Percentiles rank a stretch among this genome's conserved stretches.
phyloP scores from a whole-genome alignment of 2,329 filamentous ascomycete genomes.

The Aspergillus latus region DNA sequence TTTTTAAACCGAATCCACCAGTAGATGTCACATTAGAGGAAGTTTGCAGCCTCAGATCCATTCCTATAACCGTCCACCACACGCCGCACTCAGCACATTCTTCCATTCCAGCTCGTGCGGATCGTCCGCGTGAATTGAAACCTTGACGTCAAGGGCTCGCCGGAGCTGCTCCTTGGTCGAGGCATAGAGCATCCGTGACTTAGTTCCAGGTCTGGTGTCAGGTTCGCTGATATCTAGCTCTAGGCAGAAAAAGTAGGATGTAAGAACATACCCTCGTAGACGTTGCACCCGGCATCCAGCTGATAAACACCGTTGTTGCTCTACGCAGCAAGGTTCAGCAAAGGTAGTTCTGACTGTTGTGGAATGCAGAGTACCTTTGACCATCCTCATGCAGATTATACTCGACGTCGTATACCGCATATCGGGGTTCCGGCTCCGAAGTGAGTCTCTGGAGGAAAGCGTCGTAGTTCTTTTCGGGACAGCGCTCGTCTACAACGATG shows the following conservation, averaged over 20 bases:
- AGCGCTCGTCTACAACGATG: slow-evolving; percentile 14
- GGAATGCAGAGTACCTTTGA: background rate
- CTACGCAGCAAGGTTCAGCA: background rate
- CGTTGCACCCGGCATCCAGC: slow-evolving; percentile 12
- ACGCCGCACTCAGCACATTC: slow-evolving; percentile 2
- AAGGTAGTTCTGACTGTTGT: background rate
- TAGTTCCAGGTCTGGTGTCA: background rate
- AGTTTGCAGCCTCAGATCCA: too few species aligned
- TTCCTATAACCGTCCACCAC: slow-evolving; percentile 6
- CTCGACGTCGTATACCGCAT: slow-evolving; percentile 21
- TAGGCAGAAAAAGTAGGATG: background rate
- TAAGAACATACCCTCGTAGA: slow-evolving; percentile 1
- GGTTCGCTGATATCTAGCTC: too few species aligned
- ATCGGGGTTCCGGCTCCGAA: slow-evolving; percentile 8
- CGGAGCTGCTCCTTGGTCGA: slow-evolving; percentile 17
- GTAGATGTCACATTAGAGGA: too few species aligned
- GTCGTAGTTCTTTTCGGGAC: slow-evolving; percentile 15
- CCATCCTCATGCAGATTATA: slow-evolving; percentile 18
- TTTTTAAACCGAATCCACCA: too few species aligned
- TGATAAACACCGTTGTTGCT: slow-evolving; percentile 15
- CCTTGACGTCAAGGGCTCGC: slow-evolving; percentile 15
- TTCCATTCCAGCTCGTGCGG: slow-evolving; percentile 17
- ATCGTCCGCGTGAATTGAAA: slow-evolving; percentile 16
- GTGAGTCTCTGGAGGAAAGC: slow-evolving; percentile 14
- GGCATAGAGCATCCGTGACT: slow-evolving; percentile 19